A percentile compares a stretch with the other conserved stretches of the same genome.
Conservation (phyloP, 2,329 filamentous ascomycete genomes). For the Pezicula carpinea region DNA sequence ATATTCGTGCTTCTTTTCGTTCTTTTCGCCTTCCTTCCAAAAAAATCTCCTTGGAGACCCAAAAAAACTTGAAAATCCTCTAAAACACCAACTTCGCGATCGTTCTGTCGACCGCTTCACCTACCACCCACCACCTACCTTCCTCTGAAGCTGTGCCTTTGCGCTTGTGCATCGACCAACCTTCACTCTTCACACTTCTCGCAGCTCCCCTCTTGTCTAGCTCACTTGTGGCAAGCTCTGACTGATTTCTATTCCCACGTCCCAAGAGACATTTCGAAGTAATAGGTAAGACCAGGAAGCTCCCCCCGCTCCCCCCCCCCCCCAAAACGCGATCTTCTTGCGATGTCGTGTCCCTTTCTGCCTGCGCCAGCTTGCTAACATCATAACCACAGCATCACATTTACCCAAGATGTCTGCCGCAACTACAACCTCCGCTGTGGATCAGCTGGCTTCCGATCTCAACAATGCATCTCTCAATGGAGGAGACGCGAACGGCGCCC, state of each 20-base stretch:
- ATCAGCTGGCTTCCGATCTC: slow-evolving; percentile 77
- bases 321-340: not conserved
- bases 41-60: slow-evolving; percentile 28
- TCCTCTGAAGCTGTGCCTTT: slow-evolving; percentile 10
- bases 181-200: slow-evolving; percentile 18
- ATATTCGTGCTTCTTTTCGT: slow-evolving; percentile 30
- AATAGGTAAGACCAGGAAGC: slow-evolving; percentile 14
- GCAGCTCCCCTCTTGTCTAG: slow-evolving; percentile 16
- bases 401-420: slow-evolving; percentile 55
- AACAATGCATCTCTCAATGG: slow-evolving; percentile 67
- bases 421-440: slow-evolving; percentile 58
- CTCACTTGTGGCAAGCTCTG: slow-evolving; percentile 11
- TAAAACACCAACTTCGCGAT: slow-evolving; percentile 26
- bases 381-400: slow-evolving; percentile 14
- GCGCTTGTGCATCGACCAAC: slow-evolving; percentile 13
- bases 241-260: slow-evolving; percentile 10
- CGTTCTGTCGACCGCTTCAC: slow-evolving; percentile 21
- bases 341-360: slow-evolving; percentile 3
- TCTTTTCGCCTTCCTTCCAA: slow-evolving; percentile 28
- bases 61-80: slow-evolving; percentile 35
- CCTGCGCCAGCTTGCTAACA: slow-evolving; percentile 7
- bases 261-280: slow-evolving; percentile 18
- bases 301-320: not conserved
- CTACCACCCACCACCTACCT: slow-evolving; percentile 17
- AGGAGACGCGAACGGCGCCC: slow-evolving; percentile 59